A percentile compares a stretch with the other conserved stretches of the same genome.
phyloP scores from a whole-genome alignment of 441 rosid species.

The Rhodomyrtus psidioides region DNA sequence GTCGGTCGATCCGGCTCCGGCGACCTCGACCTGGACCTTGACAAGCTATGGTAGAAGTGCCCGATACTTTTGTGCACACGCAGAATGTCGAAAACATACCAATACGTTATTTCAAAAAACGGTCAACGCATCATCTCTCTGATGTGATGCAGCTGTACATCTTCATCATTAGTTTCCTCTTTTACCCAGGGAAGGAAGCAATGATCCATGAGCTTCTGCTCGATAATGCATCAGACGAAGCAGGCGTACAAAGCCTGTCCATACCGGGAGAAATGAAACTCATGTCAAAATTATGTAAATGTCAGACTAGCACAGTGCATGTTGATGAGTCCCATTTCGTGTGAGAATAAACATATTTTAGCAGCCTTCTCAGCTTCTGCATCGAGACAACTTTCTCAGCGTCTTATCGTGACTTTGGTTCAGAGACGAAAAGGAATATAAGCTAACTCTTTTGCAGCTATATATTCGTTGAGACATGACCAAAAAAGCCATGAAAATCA shows the following conservation, averaged over 20 bases:
- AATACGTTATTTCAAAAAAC: not conserved
- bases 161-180: not conserved
- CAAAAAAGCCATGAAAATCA: not conserved
- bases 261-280: not conserved
- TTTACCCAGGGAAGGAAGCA: not conserved
- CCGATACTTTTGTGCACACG: not conserved
- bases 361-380: not conserved
- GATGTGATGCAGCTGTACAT: not conserved
- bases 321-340: not conserved
- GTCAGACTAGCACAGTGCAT: not conserved
- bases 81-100: not conserved
- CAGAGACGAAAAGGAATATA: not conserved
- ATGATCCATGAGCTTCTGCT: not conserved
- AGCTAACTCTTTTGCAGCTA: not conserved
- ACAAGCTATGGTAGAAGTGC: not conserved
- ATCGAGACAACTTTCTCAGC: not conserved
- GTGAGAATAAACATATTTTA: not conserved
- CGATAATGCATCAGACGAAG: not conserved
- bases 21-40: not conserved
- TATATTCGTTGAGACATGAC: not conserved
- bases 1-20: no score
- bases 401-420: not conserved
- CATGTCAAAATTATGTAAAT: not conserved
- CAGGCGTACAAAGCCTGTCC: not conserved
- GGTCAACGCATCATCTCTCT: not conserved